Evolutionary conservation across 2,329 filamentous ascomycete genomes (phyloP), one percentile per base, ranked within the genome.

Genomic region (Xylariaceae sp.): DNA sequence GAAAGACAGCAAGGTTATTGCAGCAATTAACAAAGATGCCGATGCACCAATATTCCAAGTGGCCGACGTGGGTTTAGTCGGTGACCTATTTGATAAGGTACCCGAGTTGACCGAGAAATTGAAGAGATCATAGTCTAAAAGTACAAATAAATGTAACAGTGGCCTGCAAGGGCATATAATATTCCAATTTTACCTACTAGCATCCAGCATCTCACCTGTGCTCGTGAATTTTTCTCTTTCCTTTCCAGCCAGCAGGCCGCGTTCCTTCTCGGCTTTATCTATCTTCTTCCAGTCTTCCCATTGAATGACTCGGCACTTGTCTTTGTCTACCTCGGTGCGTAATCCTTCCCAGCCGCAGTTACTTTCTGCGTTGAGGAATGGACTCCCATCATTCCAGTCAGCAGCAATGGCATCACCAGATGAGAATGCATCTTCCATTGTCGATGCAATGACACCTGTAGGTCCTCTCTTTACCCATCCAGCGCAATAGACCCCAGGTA

Each of bases 1-100:
- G 94, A 99, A 99, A 83, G 94, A 99, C 71, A 97, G 92, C 80
- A 99, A 99, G 80, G 94, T 99, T 54, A 99, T 99, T 77, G 94
- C 93, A 18, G 91, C 91, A 11, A 97, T 99, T 70, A 99, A 99
- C 81, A 99, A 99, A 79, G 94, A 99, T 70, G 80, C 86, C 4
- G 94, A 99, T 74, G 94, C 94, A 52, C 94, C 94, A 24, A 99
- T 99, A 65, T 99, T 99, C 81, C 94, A 99, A 76, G 86, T 99
- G 54, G 94, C 94, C 4, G 94, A 99, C 74, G 92, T 97, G 48
- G 94, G 94, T 10, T 78, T 99, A 46, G 93, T 99, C 4, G 93
- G 92, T 33, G 94, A 99, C 77, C 76, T 99, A 65, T 97, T 97
- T 70, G 91, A 96, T 53, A 92, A 91, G 77, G 91, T 97, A 36